phyloP scores from a whole-genome alignment of 2,329 filamentous ascomycete genomes.

The Podosphaera xanthii region DNA sequence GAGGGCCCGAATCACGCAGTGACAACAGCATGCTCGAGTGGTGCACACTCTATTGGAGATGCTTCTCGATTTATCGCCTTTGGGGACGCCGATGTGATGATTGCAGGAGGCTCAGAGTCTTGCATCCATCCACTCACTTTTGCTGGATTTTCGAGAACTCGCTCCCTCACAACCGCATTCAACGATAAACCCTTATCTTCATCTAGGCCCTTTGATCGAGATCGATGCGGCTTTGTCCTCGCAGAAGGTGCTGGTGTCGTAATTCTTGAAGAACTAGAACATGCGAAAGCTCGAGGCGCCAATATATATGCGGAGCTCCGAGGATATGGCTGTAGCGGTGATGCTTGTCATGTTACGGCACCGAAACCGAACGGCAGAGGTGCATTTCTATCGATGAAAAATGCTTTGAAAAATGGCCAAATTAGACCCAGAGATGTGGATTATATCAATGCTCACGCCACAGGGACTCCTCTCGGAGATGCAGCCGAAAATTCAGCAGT shows the following conservation, averaged over 20 bases:
- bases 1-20: conserved; percentile 78
- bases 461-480: conserved; percentile 68
- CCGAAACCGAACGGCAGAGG: conserved; percentile 65
- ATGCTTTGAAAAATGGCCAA: conserved; percentile 50
- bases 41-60: conserved; percentile 83
- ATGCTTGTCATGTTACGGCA: conserved; percentile 85
- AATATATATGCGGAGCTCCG: conserved; percentile 70
- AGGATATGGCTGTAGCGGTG: conserved; percentile 77
- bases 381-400: conserved; percentile 65
- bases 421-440: conserved; percentile 50
- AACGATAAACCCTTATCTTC: conserved; percentile 48
- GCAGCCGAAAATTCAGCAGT: conserved; percentile 73
- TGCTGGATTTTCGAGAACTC: conserved; percentile 70
- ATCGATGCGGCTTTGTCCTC: conserved; percentile 71
- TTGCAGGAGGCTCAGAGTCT: conserved; percentile 85
- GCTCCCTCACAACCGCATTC: conserved; percentile 63
- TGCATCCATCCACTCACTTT: conserved; percentile 90
- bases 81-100: conserved; percentile 83
- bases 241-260: conserved; percentile 77
- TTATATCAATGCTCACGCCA: conserved; percentile 93
- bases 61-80: conserved; percentile 79
- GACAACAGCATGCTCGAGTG: conserved; percentile 90
- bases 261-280: conserved; percentile 72
- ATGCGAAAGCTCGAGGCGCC: conserved; percentile 59
- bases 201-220: conserved; percentile 69